A percentile compares a stretch with the other conserved stretches of the same genome.
These are phyloP conservation scores for Exophiala lecanii-corni DNA, from an alignment of 2,329 filamentous ascomycete genomes.

Conservation along the genomic window DNA sequence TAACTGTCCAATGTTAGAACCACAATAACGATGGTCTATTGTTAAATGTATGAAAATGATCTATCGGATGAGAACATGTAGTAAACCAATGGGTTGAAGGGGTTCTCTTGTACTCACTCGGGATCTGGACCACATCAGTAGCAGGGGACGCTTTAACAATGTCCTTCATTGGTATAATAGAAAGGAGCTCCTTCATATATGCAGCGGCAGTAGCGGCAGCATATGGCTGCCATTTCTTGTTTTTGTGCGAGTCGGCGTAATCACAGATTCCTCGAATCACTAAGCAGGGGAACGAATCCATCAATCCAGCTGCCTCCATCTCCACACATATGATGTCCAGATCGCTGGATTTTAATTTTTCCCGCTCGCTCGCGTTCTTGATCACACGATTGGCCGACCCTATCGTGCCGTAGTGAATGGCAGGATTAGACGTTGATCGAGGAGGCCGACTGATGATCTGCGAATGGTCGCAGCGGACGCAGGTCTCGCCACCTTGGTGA, in stretches of 20 bases:
- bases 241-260: conserved; percentile 24
- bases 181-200: conserved; percentile 16
- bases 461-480: neutral
- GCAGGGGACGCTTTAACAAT: neutral
- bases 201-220: conserved; percentile 21
- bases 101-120: too few relatives aligned
- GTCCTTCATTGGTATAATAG: neutral
- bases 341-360: conserved; percentile 1
- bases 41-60: too few relatives aligned
- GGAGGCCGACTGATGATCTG: neutral
- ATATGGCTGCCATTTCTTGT: conserved; percentile 22
- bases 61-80: too few relatives aligned
- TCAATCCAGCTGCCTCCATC: conserved; percentile 24
- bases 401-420: conserved; percentile 27
- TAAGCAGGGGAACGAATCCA: conserved; percentile 17
- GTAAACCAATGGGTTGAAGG: too few relatives aligned
- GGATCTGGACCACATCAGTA: too few relatives aligned
- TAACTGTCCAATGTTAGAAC: too few relatives aligned
- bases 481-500: conserved; percentile 16
- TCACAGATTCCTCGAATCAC: conserved; percentile 25
- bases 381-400: conserved; percentile 29
- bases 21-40: too few relatives aligned
- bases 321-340: conserved; percentile 9
- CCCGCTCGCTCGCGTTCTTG: conserved; percentile 17
- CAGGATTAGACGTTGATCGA: neutral